These are phyloP conservation scores for Cenococcum geophilum DNA, from an alignment of 495 filamentous ascomycete genomes.

Conservation along the genomic window DNA sequence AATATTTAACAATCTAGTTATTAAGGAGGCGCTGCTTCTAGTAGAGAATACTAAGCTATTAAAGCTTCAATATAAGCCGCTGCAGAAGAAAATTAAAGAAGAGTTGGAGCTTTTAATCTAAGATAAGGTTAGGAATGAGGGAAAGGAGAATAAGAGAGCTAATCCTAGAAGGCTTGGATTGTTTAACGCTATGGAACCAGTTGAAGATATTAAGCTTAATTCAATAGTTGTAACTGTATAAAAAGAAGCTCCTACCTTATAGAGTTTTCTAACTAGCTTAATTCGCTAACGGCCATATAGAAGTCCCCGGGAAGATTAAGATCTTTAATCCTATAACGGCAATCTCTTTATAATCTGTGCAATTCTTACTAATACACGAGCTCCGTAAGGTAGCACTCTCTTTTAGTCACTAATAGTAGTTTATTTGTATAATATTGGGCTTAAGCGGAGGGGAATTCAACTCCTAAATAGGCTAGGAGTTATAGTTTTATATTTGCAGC, in stretches of 20 bases:
- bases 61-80: neutral
- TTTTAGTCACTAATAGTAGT: neutral
- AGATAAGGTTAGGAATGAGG: neutral
- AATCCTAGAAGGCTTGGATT: neutral
- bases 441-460: neutral
- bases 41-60: neutral
- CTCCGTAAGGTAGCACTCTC: neutral
- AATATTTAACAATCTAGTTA: neutral
- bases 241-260: neutral
- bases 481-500: neutral
- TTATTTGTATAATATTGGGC: neutral
- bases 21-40: neutral
- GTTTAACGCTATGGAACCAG: neutral
- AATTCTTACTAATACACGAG: neutral
- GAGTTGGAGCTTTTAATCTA: neutral
- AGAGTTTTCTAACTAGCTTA: neutral
- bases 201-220: neutral
- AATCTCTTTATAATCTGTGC: neutral
- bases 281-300: neutral
- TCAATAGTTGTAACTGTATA: neutral
- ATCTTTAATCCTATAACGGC: neutral
- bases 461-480: neutral
- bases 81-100: neutral
- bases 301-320: neutral
- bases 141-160: neutral